These are phyloP conservation scores for Taphrina pruni DNA, from an alignment of 1,139 yeast species.

Conservation along the genomic window DNA sequence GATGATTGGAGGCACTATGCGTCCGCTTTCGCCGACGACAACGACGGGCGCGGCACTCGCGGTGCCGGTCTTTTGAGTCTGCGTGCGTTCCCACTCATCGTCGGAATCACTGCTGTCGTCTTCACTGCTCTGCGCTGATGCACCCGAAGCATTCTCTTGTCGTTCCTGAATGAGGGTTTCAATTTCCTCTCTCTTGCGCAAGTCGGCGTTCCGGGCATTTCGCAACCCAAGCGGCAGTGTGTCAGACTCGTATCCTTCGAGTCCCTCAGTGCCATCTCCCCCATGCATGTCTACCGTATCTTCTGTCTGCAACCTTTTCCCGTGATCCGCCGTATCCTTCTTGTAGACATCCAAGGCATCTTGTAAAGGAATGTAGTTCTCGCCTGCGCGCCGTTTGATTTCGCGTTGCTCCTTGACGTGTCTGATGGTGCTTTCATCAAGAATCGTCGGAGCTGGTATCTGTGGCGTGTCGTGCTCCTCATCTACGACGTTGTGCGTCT, in stretches of 20 bases:
- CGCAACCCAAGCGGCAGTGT: background rate
- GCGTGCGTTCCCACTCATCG: conserved; percentile 37
- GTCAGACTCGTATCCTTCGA: conserved; percentile 13
- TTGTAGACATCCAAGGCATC: background rate
- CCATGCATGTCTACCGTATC: conserved; percentile 17
- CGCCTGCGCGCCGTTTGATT: conserved; percentile 2
- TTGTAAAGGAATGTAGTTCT: conserved; percentile 17
- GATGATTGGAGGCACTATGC: background rate
- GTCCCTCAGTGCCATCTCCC: conserved; percentile 25
- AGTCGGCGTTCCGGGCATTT: background rate
- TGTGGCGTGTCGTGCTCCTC: background rate
- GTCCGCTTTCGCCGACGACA: background rate
- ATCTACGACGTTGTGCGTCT: background rate
- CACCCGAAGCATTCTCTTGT: background rate
- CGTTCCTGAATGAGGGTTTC: conserved; percentile 2
- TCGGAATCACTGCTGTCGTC: conserved; percentile 24
- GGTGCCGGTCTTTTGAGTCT: background rate
- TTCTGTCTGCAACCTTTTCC: conserved; percentile 12
- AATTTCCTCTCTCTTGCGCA: background rate
- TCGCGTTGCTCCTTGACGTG: conserved; percentile 21
- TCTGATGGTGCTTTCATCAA: conserved; percentile 14
- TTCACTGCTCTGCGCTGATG: background rate
- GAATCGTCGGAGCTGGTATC: background rate
- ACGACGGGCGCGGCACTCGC: background rate
- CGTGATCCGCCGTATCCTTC: background rate